phyloP scores from a whole-genome alignment of 768 basidiomycete genomes.

The Russula foetens region DNA sequence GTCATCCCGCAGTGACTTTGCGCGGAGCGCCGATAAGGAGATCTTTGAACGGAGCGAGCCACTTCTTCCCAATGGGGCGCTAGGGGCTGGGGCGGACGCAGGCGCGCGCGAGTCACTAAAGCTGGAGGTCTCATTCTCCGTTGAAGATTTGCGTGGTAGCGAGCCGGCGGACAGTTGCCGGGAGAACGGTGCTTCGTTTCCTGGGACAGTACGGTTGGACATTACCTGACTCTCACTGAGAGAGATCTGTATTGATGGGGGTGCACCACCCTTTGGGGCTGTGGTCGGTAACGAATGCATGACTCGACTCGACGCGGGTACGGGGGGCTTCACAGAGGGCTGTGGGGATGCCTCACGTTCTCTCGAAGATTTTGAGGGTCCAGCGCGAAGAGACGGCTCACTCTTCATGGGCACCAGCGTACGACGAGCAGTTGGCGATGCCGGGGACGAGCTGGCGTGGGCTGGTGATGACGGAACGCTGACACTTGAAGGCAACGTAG shows the following conservation, averaged over 20 bases:
- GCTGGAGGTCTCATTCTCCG: constrained; percentile 27
- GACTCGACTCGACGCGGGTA: not conserved
- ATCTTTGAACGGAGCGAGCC: constrained; percentile 47
- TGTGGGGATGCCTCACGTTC: not conserved
- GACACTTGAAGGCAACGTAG: not conserved
- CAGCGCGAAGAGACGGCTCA: constrained; percentile 5
- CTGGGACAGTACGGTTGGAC: not conserved
- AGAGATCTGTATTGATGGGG: constrained; percentile 7
- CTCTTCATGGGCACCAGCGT: constrained; percentile 3
- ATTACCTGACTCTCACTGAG: not conserved
- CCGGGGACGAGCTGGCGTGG: not conserved
- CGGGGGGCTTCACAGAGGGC: not conserved
- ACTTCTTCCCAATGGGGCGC: constrained; percentile 29
- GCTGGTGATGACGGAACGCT: not conserved
- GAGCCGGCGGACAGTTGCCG: constrained; percentile 15
- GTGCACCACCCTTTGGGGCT: not conserved
- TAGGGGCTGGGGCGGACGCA: constrained; percentile 28
- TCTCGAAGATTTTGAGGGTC: not conserved
- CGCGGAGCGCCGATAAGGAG: constrained; percentile 57
- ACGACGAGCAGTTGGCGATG: constrained; percentile 2
- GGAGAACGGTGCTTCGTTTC: not conserved
- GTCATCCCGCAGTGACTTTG: constrained; percentile 31
- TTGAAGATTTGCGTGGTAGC: constrained; percentile 15
- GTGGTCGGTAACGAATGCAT: not conserved
- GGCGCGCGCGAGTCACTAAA: constrained; percentile 33